Evolutionary conservation across 345 rosid genomes (phyloP).

Genomic region (Tarenaya hassleriana): DNA sequence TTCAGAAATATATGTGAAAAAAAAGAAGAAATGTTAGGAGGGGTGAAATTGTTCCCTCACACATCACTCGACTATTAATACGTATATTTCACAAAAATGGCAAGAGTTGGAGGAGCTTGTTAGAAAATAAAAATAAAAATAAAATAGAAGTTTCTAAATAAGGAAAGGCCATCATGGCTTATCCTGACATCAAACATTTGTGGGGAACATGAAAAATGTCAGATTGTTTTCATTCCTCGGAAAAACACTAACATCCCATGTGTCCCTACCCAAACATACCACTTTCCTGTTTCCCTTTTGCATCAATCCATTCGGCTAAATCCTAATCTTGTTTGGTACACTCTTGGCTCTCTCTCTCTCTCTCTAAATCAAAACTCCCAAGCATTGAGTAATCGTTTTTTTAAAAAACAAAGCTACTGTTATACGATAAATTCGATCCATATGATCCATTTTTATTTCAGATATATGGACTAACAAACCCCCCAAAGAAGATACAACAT

Average conservation of each 20-base stretch:
- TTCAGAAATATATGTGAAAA: background rate
- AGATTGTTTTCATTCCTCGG: conserved; percentile 26
- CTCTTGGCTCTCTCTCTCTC: conserved; percentile 29
- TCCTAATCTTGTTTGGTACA: conserved; percentile 26
- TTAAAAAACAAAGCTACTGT: too few relatives aligned
- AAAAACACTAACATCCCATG: conserved; percentile 33
- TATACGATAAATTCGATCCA: too few relatives aligned
- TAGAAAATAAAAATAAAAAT: conserved; percentile 7
- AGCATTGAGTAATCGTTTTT: too few relatives aligned
- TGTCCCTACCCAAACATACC: conserved; percentile 32
- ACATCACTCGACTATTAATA: conserved; percentile 25
- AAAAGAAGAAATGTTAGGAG: background rate
- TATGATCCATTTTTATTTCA: too few relatives aligned
- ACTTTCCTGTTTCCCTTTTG: conserved; percentile 25
- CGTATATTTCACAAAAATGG: conserved; percentile 22
- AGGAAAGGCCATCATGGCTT: conserved; percentile 26
- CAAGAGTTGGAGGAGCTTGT: conserved; percentile 15
- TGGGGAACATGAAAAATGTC: conserved; percentile 28
- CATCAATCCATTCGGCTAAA: conserved; percentile 20
- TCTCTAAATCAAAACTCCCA: too few relatives aligned
- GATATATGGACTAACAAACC: too few relatives aligned
- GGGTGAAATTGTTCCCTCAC: conserved; percentile 20
- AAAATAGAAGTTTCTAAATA: conserved; percentile 26
- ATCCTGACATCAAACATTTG: conserved; percentile 11
- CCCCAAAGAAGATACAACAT: too few relatives aligned